Base-by-base conservation (phyloP, 2,329 filamentous ascomycete genomes). In the Xylaria sp. region DNA sequence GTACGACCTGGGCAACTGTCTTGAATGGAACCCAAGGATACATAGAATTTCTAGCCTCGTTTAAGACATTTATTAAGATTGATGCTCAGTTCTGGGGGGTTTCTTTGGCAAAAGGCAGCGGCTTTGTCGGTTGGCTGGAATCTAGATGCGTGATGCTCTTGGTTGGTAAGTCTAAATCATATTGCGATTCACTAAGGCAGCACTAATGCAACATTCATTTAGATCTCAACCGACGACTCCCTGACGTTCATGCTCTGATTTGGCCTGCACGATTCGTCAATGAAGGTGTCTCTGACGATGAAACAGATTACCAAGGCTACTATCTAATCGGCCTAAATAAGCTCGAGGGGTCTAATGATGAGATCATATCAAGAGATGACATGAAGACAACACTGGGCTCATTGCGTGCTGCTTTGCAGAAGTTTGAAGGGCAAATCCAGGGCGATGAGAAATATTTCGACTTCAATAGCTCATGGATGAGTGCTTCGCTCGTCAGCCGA, bases 41-140 rank as follows among this genome's bases (percentile, higher is more conserved):
- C 5, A 62, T 69, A 0, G 82, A 85, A 2, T 92, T 92, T 71
- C 74, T 91, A 6, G 72, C 72, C 1, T 74, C 79, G 0, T 88
- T 87, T 76, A 84, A 81, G 64, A 86, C 80, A 62, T 92, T 89
- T 74, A 78, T 89, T 66, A 88, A 86, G 73, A 84, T 92, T 61
- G 86, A 90, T 66, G 83, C 88, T 0, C 88, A 90, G 56, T 92
- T 90, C 77, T 92, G 90, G 90, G 89, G 89, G 1, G 79, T 85
- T 7, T 88, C 88, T 1, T 79, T 84, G 1, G 79, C 83, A 0
- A 87, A 85, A 63, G 87, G 88, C 0, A 86, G 84, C 23, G 80
- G 82, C 13, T 84, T 90, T 57, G 80, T 91, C 0, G 87, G 88
- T 12, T 91, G 89, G 89, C 77, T 92, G 1, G 89, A 91, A 73